Percentiles rank a stretch among this genome's conserved stretches.
These are phyloP conservation scores for Xylaria palmicola DNA, from an alignment of 495 filamentous ascomycete genomes.

Conservation along the genomic window DNA sequence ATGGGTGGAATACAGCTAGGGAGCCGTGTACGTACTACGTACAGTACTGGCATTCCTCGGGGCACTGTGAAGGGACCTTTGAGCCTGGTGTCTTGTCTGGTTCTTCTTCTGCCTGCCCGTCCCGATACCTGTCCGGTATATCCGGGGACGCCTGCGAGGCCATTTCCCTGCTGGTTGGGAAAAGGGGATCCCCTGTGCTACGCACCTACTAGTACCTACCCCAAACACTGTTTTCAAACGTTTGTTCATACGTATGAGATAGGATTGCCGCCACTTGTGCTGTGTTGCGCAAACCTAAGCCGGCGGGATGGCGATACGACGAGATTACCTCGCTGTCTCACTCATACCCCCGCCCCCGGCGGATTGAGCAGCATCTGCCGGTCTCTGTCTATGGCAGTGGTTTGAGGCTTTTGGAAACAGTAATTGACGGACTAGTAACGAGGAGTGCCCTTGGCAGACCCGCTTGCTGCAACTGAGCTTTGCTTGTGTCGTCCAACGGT, in stretches of 20 bases:
- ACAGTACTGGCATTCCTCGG: background rate
- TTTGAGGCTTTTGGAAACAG: no score
- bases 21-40: no score
- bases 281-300: background rate
- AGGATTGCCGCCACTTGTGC: background rate
- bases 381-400: no score
- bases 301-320: background rate
- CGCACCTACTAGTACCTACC: background rate
- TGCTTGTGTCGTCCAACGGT: background rate
- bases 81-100: background rate
- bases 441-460: constrained; percentile 8
- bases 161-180: background rate
- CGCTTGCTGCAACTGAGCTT: background rate
- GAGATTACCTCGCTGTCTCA: background rate
- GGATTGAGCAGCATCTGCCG: background rate
- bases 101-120: background rate
- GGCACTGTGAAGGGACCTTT: constrained; percentile 1
- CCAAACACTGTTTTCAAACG: background rate
- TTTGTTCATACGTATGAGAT: constrained; percentile 13
- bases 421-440: background rate
- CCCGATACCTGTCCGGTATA: background rate
- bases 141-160: background rate
- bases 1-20: background rate
- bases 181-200: background rate
- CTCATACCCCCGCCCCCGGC: background rate